Conservation (phyloP, 2,329 filamentous ascomycete species). For the Huntiella abstrusa region DNA sequence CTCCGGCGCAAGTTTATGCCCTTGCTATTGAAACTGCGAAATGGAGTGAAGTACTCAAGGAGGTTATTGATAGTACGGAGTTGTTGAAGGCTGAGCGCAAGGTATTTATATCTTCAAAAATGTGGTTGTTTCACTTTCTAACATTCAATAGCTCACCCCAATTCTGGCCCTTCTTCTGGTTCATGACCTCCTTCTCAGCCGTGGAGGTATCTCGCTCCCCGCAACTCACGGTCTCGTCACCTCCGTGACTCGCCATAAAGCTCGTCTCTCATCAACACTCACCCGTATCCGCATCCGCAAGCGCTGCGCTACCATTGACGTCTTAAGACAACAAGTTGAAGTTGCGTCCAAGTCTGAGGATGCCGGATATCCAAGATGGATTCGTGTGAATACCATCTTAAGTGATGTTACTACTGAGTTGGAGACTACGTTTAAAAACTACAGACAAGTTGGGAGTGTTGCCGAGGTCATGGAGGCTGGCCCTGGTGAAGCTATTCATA, state of each 20-base stretch:
- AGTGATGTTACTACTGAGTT: conserved; percentile 54
- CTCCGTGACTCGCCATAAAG: conserved; percentile 63
- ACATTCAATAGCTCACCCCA: conserved; percentile 48
- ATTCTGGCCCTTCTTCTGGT: conserved; percentile 61
- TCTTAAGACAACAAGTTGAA: conserved; percentile 41
- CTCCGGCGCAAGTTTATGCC: conserved; percentile 69
- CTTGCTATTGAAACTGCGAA: conserved; percentile 73
- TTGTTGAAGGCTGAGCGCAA: conserved; percentile 68
- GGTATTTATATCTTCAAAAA: conserved; percentile 27
- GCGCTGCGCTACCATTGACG: conserved; percentile 48
- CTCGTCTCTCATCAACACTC: conserved; percentile 62
- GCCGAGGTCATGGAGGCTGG: conserved; percentile 30
- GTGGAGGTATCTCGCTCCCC: conserved; percentile 65
- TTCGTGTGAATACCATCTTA: conserved; percentile 66
- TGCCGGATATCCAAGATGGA: conserved; percentile 65
- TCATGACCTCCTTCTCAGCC: conserved; percentile 71
- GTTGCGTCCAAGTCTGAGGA: conserved; percentile 28
- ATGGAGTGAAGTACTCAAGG: conserved; percentile 73
- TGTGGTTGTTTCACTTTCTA: conserved; percentile 12
- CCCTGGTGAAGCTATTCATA: conserved; percentile 26
- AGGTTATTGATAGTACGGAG: conserved; percentile 68
- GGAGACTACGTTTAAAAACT: conserved; percentile 52
- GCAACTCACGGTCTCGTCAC: conserved; percentile 58
- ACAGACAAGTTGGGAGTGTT: conserved; percentile 36
- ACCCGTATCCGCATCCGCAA: conserved; percentile 58